These are phyloP conservation scores for Taphrina populina DNA, from an alignment of 1,139 yeast species.

Conservation along the genomic window DNA sequence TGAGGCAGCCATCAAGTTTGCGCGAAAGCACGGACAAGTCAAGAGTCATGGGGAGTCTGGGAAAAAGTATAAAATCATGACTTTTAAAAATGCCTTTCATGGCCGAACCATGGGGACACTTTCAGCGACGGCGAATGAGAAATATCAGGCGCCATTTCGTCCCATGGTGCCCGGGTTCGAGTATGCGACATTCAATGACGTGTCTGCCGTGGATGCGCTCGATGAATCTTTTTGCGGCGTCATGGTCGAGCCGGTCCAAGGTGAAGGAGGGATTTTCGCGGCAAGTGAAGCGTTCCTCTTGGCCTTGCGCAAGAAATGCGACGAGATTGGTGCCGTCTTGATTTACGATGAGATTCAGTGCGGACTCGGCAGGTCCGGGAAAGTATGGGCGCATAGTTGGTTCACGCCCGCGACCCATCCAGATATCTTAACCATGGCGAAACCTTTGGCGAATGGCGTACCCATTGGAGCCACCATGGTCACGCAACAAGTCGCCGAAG, in stretches of 20 bases:
- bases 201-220: conserved; percentile 57
- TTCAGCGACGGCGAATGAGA: conserved; percentile 86
- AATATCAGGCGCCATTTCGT: conserved; percentile 85
- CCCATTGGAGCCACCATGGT: conserved; percentile 95
- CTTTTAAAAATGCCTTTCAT: conserved; percentile 88
- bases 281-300: conserved; percentile 63
- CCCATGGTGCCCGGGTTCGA: conserved; percentile 86
- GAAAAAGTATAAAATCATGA: conserved; percentile 75
- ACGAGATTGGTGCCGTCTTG: conserved; percentile 66
- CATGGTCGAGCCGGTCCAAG: conserved; percentile 94
- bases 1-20: conserved; percentile 95
- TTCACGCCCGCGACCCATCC: conserved; percentile 73
- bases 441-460: conserved; percentile 96
- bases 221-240: conserved; percentile 83
- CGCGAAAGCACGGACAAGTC: conserved; percentile 75
- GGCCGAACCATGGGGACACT: conserved; percentile 94
- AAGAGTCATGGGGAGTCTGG: conserved; percentile 47
- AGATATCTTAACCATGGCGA: conserved; percentile 89
- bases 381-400: conserved; percentile 85
- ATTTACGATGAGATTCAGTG: conserved; percentile 96
- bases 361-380: conserved; percentile 91
- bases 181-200: conserved; percentile 56
- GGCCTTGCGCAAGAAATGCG: conserved; percentile 66
- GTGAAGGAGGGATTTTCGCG: conserved; percentile 90
- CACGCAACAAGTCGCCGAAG: conserved; percentile 70